A percentile compares a stretch with the other conserved stretches of the same genome.
These are phyloP conservation scores for Penstemon newberryi DNA, from an alignment of 257 asterid genomes.

Conservation along the genomic window DNA sequence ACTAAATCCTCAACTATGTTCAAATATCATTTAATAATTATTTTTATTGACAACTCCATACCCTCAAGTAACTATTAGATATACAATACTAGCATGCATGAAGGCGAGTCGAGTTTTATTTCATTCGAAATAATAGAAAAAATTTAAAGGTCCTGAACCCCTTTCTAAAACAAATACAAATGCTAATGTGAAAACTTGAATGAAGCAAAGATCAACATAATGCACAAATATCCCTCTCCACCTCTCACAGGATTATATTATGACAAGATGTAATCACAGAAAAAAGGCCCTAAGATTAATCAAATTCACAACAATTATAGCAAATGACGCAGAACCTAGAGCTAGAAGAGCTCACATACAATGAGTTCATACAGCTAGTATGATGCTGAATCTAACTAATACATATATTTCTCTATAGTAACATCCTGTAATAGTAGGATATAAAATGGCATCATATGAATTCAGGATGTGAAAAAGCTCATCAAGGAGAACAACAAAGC, in stretches of 20 bases:
- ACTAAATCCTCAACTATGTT: not conserved
- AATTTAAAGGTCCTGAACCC: not conserved
- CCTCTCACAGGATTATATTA: not conserved
- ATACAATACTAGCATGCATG: not conserved
- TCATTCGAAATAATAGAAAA: not conserved
- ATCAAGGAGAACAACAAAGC: constrained; percentile 2
- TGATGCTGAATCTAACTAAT: not conserved
- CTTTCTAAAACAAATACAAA: not conserved
- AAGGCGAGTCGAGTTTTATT: not conserved
- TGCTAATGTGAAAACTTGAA: not conserved
- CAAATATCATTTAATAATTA: not conserved
- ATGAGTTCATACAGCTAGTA: not conserved
- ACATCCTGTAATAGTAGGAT: not conserved
- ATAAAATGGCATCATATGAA: not conserved
- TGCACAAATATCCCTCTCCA: not conserved
- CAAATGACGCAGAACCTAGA: not conserved
- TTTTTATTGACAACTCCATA: not conserved
- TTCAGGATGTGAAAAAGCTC: constrained; percentile 14
- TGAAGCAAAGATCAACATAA: not conserved
- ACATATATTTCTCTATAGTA: not conserved
- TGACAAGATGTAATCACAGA: not conserved
- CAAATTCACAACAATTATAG: not conserved
- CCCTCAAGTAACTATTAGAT: not conserved
- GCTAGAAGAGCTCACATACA: not conserved
- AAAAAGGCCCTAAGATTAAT: not conserved